Evolutionary conservation across 257 asterid genomes (phyloP).

Genomic region (Penstemon barbatus): DNA sequence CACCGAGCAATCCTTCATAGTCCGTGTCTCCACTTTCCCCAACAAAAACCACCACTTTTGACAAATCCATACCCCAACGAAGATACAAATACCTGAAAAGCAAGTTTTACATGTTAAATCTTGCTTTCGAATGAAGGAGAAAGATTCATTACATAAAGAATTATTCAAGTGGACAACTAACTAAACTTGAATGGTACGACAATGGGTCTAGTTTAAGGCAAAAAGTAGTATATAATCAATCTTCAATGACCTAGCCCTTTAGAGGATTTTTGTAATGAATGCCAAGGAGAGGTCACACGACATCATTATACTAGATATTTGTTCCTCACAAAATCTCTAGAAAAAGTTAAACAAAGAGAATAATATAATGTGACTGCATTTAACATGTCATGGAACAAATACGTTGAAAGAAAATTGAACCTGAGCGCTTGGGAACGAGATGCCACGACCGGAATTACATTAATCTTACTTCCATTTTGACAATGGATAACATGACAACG

Average conservation of each 20-base stretch:
- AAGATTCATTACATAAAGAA: background rate
- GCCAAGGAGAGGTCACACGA: too few species aligned
- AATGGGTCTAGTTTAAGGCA: too few species aligned
- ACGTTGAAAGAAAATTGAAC: slow-evolving; percentile 32
- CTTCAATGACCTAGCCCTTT: too few species aligned
- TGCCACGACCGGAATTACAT: slow-evolving; percentile 90
- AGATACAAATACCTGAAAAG: slow-evolving; percentile 73
- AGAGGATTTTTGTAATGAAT: too few species aligned
- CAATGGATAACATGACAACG: slow-evolving; percentile 87
- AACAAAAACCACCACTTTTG: slow-evolving; percentile 82
- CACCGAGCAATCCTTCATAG: slow-evolving; percentile 91
- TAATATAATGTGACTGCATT: background rate
- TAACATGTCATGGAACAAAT: slow-evolving; percentile 1
- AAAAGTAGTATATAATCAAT: too few species aligned
- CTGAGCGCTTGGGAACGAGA: slow-evolving; percentile 99
- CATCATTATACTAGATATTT: too few species aligned
- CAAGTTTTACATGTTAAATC: too few species aligned
- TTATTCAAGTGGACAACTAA: too few species aligned
- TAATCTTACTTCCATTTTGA: slow-evolving; percentile 83
- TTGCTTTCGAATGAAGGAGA: background rate
- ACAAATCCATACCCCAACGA: slow-evolving; percentile 95
- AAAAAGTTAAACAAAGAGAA: too few species aligned
- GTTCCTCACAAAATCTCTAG: too few species aligned
- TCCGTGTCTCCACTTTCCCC: slow-evolving; percentile 99
- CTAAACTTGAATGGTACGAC: too few species aligned